Conservation (phyloP, 805 yeast species). For the Candida schatavii region DNA sequence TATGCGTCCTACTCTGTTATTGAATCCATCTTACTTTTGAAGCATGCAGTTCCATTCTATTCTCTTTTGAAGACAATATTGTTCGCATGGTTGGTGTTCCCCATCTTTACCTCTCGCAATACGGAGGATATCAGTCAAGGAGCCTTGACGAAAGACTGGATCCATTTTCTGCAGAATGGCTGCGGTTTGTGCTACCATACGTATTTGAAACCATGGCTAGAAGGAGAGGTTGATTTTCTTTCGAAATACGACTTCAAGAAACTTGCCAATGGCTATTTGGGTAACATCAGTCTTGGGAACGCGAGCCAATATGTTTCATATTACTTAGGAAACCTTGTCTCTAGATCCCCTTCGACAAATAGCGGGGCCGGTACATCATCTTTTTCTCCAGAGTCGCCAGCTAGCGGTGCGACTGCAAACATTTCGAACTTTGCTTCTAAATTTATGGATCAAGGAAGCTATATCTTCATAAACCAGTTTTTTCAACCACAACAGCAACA, state of each 20-base stretch:
- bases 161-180: slow-evolving; percentile 25
- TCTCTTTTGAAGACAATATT: slow-evolving; percentile 45
- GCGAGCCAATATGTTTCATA: neutral
- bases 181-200: slow-evolving; percentile 30
- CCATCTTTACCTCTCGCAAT: slow-evolving; percentile 23
- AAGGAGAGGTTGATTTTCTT: slow-evolving; percentile 16
- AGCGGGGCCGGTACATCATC: neutral
- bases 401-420: neutral
- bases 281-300: neutral
- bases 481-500: neutral
- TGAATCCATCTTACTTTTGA: slow-evolving; percentile 42
- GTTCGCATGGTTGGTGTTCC: slow-evolving; percentile 60
- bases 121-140: neutral
- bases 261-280: neutral
- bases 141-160: slow-evolving; percentile 22
- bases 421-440: neutral
- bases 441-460: neutral
- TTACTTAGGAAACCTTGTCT: neutral
- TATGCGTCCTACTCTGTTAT: slow-evolving; percentile 42
- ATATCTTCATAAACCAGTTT: neutral
- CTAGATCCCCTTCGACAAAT: neutral
- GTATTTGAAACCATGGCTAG: slow-evolving; percentile 27
- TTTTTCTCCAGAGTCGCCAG: neutral
- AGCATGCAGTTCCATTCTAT: slow-evolving; percentile 53
- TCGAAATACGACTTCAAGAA: neutral